Conservation (phyloP, 2,329 filamentous ascomycete genomes). For the Mycosphaerella arachidis region DNA sequence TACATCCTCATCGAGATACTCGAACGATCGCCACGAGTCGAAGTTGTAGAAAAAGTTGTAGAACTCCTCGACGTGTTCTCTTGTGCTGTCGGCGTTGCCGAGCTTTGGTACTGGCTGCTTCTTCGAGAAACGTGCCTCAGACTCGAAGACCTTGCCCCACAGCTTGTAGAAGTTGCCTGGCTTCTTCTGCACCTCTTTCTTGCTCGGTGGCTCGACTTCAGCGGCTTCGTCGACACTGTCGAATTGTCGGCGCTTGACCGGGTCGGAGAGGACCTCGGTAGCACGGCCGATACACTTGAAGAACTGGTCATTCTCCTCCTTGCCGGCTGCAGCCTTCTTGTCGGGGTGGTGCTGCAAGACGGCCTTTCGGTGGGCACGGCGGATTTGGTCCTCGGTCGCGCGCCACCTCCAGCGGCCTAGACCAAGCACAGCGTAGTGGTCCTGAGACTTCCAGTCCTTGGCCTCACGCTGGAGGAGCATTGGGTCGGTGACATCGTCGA, state of each 20-base stretch:
- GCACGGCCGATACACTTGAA: conserved; percentile 99
- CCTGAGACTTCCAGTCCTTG: conserved; percentile 99
- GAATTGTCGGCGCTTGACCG: conserved; percentile 86
- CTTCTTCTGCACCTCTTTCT: conserved; percentile 69
- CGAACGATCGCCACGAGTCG: conserved; percentile 94
- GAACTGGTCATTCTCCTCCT: conserved; percentile 90
- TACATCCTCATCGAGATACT: conserved; percentile 98
- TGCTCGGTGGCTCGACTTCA: conserved; percentile 84
- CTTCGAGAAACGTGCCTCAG: conserved; percentile 90
- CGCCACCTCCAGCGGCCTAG: conserved; percentile 86
- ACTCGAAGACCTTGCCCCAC: conserved; percentile 84
- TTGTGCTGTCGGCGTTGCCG: conserved; percentile 75
- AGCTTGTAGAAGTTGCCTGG: conserved; percentile 94
- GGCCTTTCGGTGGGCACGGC: conserved; percentile 98
- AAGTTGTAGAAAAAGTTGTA: conserved; percentile 99
- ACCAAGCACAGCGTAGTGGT: conserved; percentile 95
- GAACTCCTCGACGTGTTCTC: conserved; percentile 88
- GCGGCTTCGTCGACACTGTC: conserved; percentile 94
- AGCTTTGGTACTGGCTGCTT: conserved; percentile 81
- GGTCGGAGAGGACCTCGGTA: conserved; percentile 87
- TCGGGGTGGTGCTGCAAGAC: conserved; percentile 98
- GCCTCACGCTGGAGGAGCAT: conserved; percentile 88
- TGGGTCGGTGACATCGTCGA: conserved; percentile 89
- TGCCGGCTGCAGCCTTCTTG: conserved; percentile 90
- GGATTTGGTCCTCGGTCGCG: conserved; percentile 97